Base-by-base conservation (phyloP, 306 rosid genomes). In the Cicer cuneatum region DNA sequence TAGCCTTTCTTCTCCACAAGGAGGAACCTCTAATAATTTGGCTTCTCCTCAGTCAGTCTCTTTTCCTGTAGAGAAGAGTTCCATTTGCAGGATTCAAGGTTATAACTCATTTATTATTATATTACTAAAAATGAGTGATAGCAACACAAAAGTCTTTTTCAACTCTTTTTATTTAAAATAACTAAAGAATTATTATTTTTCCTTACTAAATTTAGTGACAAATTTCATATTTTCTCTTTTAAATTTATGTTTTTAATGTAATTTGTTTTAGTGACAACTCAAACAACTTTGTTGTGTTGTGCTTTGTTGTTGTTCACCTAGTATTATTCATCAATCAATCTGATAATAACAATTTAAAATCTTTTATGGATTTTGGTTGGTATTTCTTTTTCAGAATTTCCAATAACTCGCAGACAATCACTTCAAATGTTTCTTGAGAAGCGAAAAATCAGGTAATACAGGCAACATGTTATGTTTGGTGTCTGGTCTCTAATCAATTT, bases 381-480 rank as follows among this genome's bases (percentile, higher is more conserved):
- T 46, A n/a, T 42, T 56, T 75, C 66, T 71, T 77, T 43, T 58
- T 73, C 87, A 90, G 96, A 88, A 74, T 85, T 90, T 72, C 96
- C 96, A 29, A n/a, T 90, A 37, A 89, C 93, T 18, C 88, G 96
- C 70, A 86, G 93, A 66, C 91, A 88, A 8, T 90, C 96, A 47
- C 93, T 90, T 69, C 93, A 88, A 77, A 85, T 87, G 19, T 90
- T 90, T 80, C 84, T 90, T 81, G 96, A 88, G 87, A 90, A 88
- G 84, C 84, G 96, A 37, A 81, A 85, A 60, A 86, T 67, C 69
- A 90, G 96, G 96, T 90, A 72, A 13, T 67, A 40, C 5, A 24
- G 40, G 42, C 46, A 45, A 29, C n/a, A 41, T 42, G 11, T 29
- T 6, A 58, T 60, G 65, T 65, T 40, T 67, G 24, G 15, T 60